phyloP scores from a whole-genome alignment of 2,329 filamentous ascomycete species.

The Neonectria coccinea region DNA sequence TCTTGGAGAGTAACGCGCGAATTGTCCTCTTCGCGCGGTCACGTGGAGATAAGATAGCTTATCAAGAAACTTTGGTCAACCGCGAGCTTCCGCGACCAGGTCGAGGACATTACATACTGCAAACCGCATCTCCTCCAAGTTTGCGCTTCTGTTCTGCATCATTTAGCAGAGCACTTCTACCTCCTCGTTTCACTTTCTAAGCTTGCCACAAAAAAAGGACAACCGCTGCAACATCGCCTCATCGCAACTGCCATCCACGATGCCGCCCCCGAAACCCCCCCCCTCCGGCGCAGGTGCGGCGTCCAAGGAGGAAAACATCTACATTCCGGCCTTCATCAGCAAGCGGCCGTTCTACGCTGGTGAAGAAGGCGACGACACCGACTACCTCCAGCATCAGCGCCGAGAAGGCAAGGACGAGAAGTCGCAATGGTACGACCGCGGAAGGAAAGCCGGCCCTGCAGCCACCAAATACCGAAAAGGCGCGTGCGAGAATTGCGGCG shows the following conservation, averaged over 20 bases:
- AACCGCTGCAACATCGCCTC: not conserved
- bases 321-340: conserved; percentile 97
- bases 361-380: conserved; percentile 79
- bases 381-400: conserved; percentile 98
- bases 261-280: conserved; percentile 46
- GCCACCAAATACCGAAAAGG: conserved; percentile 98
- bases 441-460: conserved; percentile 84
- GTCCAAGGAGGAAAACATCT: conserved; percentile 94
- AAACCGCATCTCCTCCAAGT: not conserved
- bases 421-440: conserved; percentile 93
- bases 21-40: conserved; percentile 13
- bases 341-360: conserved; percentile 96
- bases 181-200: too few species aligned
- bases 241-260: conserved; percentile 3
- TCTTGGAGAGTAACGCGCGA: too few species aligned
- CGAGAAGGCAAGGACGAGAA: conserved; percentile 70
- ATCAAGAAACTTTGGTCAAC: conserved; percentile 22
- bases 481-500: conserved; percentile 97
- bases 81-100: not conserved
- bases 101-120: not conserved
- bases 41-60: conserved; percentile 39
- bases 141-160: too few species aligned
- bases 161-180: not conserved
- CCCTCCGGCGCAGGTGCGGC: conserved; percentile 55
- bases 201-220: too few species aligned